Percentiles rank a stretch among this genome's conserved stretches.
These are phyloP conservation scores for Aristolochia contorta DNA, from an alignment of 164 flowering plant species.

Conservation along the genomic window DNA sequence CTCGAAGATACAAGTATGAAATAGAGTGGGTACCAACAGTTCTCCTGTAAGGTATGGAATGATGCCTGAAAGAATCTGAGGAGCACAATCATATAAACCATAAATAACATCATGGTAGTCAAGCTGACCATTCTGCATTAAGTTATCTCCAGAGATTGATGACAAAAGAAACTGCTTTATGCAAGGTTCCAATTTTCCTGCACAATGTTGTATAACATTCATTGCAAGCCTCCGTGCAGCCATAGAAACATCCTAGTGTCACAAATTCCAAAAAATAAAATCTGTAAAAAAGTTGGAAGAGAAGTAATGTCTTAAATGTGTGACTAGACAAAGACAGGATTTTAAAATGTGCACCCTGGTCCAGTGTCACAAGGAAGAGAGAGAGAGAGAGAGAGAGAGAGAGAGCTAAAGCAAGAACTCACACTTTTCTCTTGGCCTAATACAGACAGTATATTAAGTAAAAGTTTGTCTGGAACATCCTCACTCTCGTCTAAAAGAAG, in stretches of 20 bases:
- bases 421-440: slow-evolving; percentile 72
- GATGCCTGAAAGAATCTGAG: slow-evolving; percentile 69
- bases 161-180: slow-evolving; percentile 81
- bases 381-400: background rate
- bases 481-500: slow-evolving; percentile 96
- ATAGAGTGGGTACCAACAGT: slow-evolving; percentile 58
- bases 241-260: slow-evolving; percentile 39
- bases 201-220: slow-evolving; percentile 75
- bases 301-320: slow-evolving; percentile 6
- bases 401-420: slow-evolving; percentile 12
- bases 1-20: background rate
- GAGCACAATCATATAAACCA: slow-evolving; percentile 82
- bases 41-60: slow-evolving; percentile 84
- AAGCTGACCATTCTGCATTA: slow-evolving; percentile 30
- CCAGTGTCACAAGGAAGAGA: slow-evolving; percentile 1
- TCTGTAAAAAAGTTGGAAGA: slow-evolving; percentile 4
- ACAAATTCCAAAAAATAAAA: slow-evolving; percentile 19
- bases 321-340: slow-evolving; percentile 2
- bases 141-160: slow-evolving; percentile 72
- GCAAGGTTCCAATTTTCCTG: slow-evolving; percentile 75
- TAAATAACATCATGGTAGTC: slow-evolving; percentile 83
- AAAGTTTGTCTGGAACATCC: slow-evolving; percentile 66
- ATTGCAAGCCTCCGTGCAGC: slow-evolving; percentile 91
- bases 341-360: background rate
- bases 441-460: slow-evolving; percentile 46